These are phyloP conservation scores for Penicillium sp. DNA, from an alignment of 2,329 filamentous ascomycete species.

Conservation along the genomic window DNA sequence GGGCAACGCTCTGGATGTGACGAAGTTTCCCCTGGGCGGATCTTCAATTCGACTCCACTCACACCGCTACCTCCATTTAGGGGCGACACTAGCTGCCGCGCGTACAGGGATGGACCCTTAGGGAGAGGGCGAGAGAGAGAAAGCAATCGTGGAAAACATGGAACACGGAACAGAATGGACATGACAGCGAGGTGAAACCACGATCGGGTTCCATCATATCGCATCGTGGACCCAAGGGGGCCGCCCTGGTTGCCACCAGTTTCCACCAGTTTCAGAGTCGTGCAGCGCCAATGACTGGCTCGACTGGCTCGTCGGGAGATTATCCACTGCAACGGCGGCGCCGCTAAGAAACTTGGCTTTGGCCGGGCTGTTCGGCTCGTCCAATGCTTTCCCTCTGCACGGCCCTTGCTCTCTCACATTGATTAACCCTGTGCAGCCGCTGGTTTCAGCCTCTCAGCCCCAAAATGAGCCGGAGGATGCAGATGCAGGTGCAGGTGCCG, in stretches of 20 bases:
- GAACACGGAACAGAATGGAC: neutral
- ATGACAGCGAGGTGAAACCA: conserved; percentile 1
- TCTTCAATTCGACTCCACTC: conserved; percentile 21
- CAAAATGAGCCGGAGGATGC: neutral
- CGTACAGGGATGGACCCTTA: conserved; percentile 10
- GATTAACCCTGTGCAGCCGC: conserved; percentile 15
- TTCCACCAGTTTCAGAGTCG: conserved; percentile 17
- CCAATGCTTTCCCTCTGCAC: conserved; percentile 9
- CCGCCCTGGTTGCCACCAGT: neutral
- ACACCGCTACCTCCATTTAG: conserved; percentile 8
- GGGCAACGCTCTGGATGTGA: conserved; percentile 1
- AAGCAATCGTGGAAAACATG: neutral
- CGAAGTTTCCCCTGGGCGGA: conserved; percentile 18
- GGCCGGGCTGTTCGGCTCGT: conserved; percentile 5
- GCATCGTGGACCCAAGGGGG: neutral
- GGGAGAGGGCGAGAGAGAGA: neutral
- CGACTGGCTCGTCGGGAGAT: neutral
- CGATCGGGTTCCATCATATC: neutral
- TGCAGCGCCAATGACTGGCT: conserved; percentile 17
- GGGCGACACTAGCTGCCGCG: conserved; percentile 13
- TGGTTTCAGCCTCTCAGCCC: conserved; percentile 20
- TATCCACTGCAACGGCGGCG: conserved; percentile 11
- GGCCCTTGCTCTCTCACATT: conserved; percentile 12
- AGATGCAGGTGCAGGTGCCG: neutral
- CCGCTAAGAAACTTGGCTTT: conserved; percentile 30